Evolutionary conservation across 176 grass and related monocot genomes (phyloP), one percentile per base, ranked within the genome.

Genomic region (Eleusine coracana): DNA sequence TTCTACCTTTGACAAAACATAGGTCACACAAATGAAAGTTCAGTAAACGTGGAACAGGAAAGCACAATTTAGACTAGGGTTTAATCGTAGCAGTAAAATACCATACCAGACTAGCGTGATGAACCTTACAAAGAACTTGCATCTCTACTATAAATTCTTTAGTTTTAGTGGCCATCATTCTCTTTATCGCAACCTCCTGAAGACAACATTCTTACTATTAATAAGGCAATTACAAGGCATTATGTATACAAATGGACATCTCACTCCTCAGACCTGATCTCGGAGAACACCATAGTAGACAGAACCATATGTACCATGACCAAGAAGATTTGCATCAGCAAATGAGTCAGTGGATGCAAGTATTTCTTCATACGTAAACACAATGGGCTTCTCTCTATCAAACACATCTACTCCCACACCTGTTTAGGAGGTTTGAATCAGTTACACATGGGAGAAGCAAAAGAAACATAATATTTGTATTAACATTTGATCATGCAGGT

Each of bases 1-100:
- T 83, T 99, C 96, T 99, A 99, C 96, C 96, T 99, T 94, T 96
- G 89, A 96, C 74, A 92, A 96, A 95, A 90, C 85, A 88, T 71
- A 82, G 77, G 69, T 77, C 71, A 82, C 58, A 79, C 46, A 85
- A 60, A 86, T 69, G n/a, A 69, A 82, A 87, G 63, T 83, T 83
- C 44, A 82, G 66, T 74, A 86, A 64, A 86, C 41, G 80, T 39
- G 48, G 15, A 46, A 38, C 17, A 63, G 2, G 25, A 49, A 68
- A 27, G n/a, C 27, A 76, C 39, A 36, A 48, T 73, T 50, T 85
- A 76, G 12, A 75, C 10, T 54, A 80, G 58, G 62, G 72, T 59
- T 40, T 72, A 77, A 76, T 39, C 16, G 67, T 73, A 79, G 41
- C 37, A 70, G 40, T 86, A 55, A 79, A 85, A 38, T 48, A 76